Evolutionary conservation across 768 basidiomycete species (phyloP), one percentile per base, ranked within the genome.

Genomic region (Lenzites betulinus): DNA sequence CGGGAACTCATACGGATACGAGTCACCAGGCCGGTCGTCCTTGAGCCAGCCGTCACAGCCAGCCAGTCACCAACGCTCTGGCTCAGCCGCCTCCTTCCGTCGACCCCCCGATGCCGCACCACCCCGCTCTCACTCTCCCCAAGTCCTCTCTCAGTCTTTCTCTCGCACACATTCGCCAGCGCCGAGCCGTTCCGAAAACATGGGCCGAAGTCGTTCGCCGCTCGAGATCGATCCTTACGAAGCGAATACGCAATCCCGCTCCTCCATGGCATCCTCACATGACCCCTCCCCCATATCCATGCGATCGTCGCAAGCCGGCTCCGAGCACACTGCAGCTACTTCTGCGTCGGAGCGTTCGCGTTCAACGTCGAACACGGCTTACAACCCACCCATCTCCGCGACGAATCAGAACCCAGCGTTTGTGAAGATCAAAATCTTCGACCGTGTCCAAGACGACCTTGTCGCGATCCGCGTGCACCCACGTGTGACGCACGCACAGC

Each of bases 381-480:
- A 85, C 67, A 83, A 78, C 30, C 90, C 90, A 12, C 79, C 87
- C 22, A 89, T 93, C 67, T 93, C 91, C 51, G 84, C 87, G 18
- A 83, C 82, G 46, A 91, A 90, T 63, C 85, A 87, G 6, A 88
- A 92, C 69, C 86, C 88, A 15, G 91, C 95, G 23, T 98, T 95
- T 75, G 83, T 98, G 66, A 99, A 98, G 78, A 97, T 99, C 77
- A 99, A 99, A 77, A 93, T 99, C 46, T 97, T 97, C 72, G 92
- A 97, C 76, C 85, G 92, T 39, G 81, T 89, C 57, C 89, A 93
- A 25, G 95, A 98, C 70, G 97, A 99, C 73, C 78, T 98, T 55
- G 94, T 98, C 64, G 97, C 97, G 4, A 97, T 98, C 57, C 88
- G 97, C 15, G 96, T 98, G 28, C 95, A 96, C 70, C 97, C 97